Percentiles rank a stretch among this genome's conserved stretches.
Conservation (phyloP, 495 filamentous ascomycete species). For the Penicillium dipodomyicola region DNA sequence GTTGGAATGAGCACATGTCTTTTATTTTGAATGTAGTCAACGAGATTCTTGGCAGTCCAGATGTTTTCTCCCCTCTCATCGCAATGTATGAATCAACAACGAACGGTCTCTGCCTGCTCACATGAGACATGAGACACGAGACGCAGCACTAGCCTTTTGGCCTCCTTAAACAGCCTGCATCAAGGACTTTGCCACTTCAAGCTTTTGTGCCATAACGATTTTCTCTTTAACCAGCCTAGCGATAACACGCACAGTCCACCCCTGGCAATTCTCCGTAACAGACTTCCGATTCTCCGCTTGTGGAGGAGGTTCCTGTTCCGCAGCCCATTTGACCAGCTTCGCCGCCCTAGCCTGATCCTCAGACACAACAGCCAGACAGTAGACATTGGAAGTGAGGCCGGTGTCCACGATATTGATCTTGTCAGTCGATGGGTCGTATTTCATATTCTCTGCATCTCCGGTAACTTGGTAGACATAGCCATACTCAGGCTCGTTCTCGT, state of each 20-base stretch:
- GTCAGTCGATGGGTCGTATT: conserved; percentile 19
- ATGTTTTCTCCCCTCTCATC: background rate
- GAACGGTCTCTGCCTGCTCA: background rate
- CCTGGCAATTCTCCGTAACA: conserved; percentile 29
- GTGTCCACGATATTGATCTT: conserved; percentile 7
- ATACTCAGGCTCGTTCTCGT: conserved; percentile 19
- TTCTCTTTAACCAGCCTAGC: conserved; percentile 18
- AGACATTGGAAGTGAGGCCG: conserved; percentile 5
- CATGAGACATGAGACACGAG: background rate
- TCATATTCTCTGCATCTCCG: conserved; percentile 25
- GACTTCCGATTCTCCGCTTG: conserved; percentile 14
- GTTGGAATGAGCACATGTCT: conserved; percentile 21
- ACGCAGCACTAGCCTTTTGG: background rate
- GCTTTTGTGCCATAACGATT: conserved; percentile 18
- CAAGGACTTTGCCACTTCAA: conserved; percentile 23
- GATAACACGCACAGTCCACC: conserved; percentile 24
- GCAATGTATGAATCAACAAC: background rate
- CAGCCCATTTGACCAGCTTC: conserved; percentile 10
- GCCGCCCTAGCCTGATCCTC: conserved; percentile 14
- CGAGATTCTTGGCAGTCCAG: background rate
- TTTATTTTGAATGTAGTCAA: conserved; percentile 22
- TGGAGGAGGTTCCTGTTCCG: conserved; percentile 19
- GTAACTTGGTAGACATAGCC: conserved; percentile 21
- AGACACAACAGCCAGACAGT: conserved; percentile 13
- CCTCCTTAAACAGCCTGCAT: conserved; percentile 12